Conservation (phyloP, 768 basidiomycete species). For the Kockovaella imperatae region DNA sequence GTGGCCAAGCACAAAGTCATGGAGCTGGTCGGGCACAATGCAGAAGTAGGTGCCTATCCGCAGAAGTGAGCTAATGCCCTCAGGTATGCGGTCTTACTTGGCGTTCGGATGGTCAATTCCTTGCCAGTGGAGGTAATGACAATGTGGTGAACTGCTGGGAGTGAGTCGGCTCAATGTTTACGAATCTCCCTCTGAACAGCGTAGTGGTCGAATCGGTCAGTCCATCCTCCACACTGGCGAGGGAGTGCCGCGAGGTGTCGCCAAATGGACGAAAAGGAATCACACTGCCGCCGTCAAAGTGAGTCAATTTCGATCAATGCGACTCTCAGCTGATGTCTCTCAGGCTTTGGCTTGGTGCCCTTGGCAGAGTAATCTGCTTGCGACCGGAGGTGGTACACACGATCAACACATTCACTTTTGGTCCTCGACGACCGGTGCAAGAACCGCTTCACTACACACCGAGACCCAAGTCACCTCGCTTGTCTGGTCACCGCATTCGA, state of each 20-base stretch:
- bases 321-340: not conserved
- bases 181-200: conserved; percentile 1
- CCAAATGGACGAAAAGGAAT: conserved; percentile 86
- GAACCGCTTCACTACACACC: conserved; percentile 76
- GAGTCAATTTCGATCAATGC: conserved; percentile 1
- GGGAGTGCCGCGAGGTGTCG: conserved; percentile 38
- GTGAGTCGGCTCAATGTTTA: conserved; percentile 48
- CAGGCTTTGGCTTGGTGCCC: conserved; percentile 95
- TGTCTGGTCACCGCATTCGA: conserved; percentile 75
- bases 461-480: conserved; percentile 88
- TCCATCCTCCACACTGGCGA: conserved; percentile 37
- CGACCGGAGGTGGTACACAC: conserved; percentile 88
- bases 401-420: conserved; percentile 56
- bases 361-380: conserved; percentile 85
- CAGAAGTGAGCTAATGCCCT: not conserved
- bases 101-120: conserved; percentile 72
- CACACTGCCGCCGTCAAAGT: conserved; percentile 71
- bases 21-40: conserved; percentile 79
- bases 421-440: conserved; percentile 62
- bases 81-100: conserved; percentile 72
- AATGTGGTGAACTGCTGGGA: conserved; percentile 99
- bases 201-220: conserved; percentile 40
- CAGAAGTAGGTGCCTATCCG: conserved; percentile 55
- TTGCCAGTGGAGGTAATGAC: conserved; percentile 94
- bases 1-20: conserved; percentile 79